phyloP scores from a whole-genome alignment of 176 grass and related monocot species.

The barley (Hordeum vulgare) region DNA sequence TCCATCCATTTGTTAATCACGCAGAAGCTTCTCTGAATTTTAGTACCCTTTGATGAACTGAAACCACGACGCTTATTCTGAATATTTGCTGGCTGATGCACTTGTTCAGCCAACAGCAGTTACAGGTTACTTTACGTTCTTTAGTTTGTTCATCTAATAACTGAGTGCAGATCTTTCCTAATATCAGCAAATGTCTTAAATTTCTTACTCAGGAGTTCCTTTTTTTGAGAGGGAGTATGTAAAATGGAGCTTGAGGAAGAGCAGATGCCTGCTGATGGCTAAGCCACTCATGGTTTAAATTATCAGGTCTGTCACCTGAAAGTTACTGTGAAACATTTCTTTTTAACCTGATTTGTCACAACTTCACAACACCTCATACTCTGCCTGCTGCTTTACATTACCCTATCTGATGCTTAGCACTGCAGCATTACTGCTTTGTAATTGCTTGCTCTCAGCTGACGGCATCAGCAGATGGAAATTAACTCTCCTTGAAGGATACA shows the following conservation, averaged over 20 bases:
- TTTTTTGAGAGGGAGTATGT: constrained; percentile 75
- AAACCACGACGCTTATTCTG: no score
- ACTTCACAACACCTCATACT: neutral
- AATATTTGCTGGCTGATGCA: constrained; percentile 75
- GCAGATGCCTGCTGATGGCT: constrained; percentile 27
- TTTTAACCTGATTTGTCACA: neutral
- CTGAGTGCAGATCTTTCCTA: neutral
- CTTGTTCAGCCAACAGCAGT: constrained; percentile 89
- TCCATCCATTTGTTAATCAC: neutral
- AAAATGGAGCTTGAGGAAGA: constrained; percentile 88
- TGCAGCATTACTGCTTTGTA: neutral
- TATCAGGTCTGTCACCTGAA: constrained; percentile 11
- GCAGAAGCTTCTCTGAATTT: no score
- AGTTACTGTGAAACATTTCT: neutral
- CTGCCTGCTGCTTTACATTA: neutral
- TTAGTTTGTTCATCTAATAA: neutral
- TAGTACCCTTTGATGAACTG: no score
- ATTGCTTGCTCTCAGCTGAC: neutral
- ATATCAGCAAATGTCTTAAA: neutral
- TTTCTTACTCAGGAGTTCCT: constrained; percentile 73
- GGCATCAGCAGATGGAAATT: neutral
- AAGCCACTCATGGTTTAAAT: neutral
- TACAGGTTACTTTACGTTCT: constrained; percentile 50
- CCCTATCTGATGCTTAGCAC: neutral
- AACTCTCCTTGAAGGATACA: no score